phyloP scores from a whole-genome alignment of 2,329 filamentous ascomycete genomes.

The Akanthomyces lecanii region DNA sequence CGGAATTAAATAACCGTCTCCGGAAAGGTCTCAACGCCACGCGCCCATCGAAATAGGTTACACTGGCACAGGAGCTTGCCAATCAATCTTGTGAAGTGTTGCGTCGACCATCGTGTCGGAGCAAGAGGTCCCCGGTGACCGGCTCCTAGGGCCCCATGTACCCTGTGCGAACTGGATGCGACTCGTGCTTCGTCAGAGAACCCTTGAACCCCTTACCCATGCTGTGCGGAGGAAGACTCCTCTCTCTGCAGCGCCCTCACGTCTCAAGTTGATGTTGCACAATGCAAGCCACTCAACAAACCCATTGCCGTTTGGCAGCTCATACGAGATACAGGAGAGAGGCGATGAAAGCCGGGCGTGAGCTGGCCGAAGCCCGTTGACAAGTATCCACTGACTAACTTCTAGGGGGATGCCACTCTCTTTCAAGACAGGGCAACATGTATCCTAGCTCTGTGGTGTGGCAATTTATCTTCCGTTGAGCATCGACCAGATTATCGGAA shows the following conservation, averaged over 20 bases:
- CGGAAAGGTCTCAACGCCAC: background rate
- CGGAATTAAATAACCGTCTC: background rate
- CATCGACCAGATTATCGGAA: background rate
- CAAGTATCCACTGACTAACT: too few species aligned
- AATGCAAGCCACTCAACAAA: background rate
- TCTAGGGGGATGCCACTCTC: too few species aligned
- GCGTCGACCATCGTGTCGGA: background rate
- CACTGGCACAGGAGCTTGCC: background rate
- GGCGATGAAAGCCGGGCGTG: background rate
- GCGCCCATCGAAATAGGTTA: background rate
- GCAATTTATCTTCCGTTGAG: background rate
- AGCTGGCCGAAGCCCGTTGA: background rate
- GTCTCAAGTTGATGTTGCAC: background rate
- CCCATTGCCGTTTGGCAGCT: background rate
- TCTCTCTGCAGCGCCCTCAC: background rate
- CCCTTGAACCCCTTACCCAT: slow-evolving; percentile 2
- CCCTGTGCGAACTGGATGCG: background rate
- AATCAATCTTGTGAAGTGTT: background rate
- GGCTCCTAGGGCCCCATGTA: background rate
- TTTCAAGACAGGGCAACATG: too few species aligned
- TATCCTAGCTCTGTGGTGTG: background rate
- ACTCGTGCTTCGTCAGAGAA: background rate
- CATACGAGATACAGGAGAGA: background rate
- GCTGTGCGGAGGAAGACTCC: background rate
- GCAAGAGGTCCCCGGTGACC: background rate